Evolutionary conservation across 345 rosid genomes (phyloP), one percentile per base, ranked within the genome.

Genomic region (Gossypium bickii): DNA sequence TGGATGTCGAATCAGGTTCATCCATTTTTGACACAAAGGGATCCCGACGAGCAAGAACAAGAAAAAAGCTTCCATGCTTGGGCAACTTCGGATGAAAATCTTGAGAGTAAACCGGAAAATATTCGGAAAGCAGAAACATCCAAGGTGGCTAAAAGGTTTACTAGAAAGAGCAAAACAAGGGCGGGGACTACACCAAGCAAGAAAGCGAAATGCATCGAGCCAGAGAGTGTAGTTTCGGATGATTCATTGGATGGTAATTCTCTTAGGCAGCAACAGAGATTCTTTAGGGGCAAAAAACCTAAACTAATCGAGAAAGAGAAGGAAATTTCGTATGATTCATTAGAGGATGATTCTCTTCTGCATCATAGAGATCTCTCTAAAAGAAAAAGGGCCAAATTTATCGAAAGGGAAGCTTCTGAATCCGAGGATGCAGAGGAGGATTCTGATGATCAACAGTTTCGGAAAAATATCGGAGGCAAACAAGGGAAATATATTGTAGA

Each of bases 1-100:
- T 94, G 98, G 98, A 94, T 91, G 97, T 94, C 98, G 70, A 91
- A 87, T 86, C 97, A 91, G 87, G 97, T 94, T 78, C 98, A 94
- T 82, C 87, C 95, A 44, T 82, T 91, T 81, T 78, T 94, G 77
- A 79, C 81, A 43, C 79, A 80, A 73, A 72, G 72, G 80, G 91
- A 88, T 81, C 72, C 84, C 45, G 88, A 86, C 43, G 92, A 78
- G 17, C 89, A 78, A 79, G 95, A 89, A 53, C 81, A 77, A 78
- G 97, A 86, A 62, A 82, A 78, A 76, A 81, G 80, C 80, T 52
- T 24, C 47, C 84, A 57, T 78, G 73, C 78, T 48, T 79, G 81
- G 80, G 74, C 43, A 62, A 62, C 79, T 41, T 60, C 81, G 27
- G 87, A 83, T 76, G 91, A 86, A 71, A 84, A 83, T 79, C 72